Conservation (phyloP, 805 yeast genomes). For the Candida namnaoensis region DNA sequence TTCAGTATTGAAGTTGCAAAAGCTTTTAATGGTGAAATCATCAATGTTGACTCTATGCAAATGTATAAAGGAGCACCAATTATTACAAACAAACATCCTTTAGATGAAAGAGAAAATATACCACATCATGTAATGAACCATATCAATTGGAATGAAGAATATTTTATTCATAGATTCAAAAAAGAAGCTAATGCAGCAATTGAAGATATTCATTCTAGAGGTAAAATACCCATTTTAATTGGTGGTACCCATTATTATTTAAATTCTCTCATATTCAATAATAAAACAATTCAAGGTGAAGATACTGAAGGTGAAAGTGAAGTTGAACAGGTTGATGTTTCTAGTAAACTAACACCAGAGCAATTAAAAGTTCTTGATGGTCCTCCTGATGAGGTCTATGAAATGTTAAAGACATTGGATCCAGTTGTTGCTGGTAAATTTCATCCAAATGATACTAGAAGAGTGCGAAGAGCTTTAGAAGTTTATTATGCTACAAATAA, state of each 20-base stretch:
- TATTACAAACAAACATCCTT: slow-evolving; percentile 90
- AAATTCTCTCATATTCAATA: slow-evolving; percentile 66
- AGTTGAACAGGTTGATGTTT: not conserved
- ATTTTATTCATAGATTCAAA: slow-evolving; percentile 71
- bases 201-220: slow-evolving; percentile 52
- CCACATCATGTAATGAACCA: slow-evolving; percentile 87
- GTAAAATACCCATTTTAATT: slow-evolving; percentile 77
- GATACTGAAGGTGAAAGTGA: slow-evolving; percentile 4
- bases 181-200: slow-evolving; percentile 58
- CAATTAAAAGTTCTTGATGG: slow-evolving; percentile 43
- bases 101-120: slow-evolving; percentile 63
- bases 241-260: slow-evolving; percentile 96
- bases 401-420: slow-evolving; percentile 44
- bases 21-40: slow-evolving; percentile 74
- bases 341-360: slow-evolving; percentile 17
- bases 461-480: slow-evolving; percentile 75
- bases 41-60: slow-evolving; percentile 97
- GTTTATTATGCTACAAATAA: slow-evolving; percentile 61
- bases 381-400: slow-evolving; percentile 40
- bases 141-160: slow-evolving; percentile 71
- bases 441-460: slow-evolving; percentile 84
- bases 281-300: slow-evolving; percentile 45
- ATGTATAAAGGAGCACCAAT: slow-evolving; percentile 66
- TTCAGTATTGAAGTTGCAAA: slow-evolving; percentile 73
- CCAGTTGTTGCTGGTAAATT: slow-evolving; percentile 71